A percentile compares a stretch with the other conserved stretches of the same genome.
Conservation (phyloP, 257 asterid genomes). For the Vinca minor region DNA sequence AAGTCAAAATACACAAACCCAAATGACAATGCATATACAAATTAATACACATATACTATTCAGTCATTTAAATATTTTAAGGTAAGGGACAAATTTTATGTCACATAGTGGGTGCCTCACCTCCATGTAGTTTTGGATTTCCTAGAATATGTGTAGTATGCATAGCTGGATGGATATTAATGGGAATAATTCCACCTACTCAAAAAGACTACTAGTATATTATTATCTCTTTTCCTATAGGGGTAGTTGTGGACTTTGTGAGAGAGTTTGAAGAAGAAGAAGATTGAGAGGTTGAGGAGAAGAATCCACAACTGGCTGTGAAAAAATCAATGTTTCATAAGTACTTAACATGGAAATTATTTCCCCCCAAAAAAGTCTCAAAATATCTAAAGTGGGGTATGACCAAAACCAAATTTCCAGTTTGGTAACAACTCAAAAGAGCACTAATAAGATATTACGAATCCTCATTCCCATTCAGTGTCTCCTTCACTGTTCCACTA, state of each 20-base stretch:
- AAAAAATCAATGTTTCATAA: slow-evolving; percentile 16
- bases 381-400: slow-evolving; percentile 2
- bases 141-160: background rate
- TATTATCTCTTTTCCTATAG: background rate
- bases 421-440: slow-evolving; percentile 29
- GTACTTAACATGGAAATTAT: slow-evolving; percentile 21
- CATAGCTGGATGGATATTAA: background rate
- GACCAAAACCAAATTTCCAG: slow-evolving; percentile 16
- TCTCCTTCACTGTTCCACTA: too few species aligned
- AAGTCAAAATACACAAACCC: too few species aligned
- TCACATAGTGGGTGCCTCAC: too few species aligned
- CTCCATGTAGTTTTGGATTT: too few species aligned
- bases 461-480: too few species aligned
- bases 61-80: too few species aligned
- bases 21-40: too few species aligned
- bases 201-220: too few species aligned
- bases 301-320: slow-evolving; percentile 14
- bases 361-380: slow-evolving; percentile 11
- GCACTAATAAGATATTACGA: slow-evolving; percentile 28
- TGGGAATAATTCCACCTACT: background rate
- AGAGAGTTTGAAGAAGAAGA: background rate
- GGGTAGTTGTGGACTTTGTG: background rate
- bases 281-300: background rate
- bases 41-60: too few species aligned
- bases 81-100: too few species aligned